A percentile compares a stretch with the other conserved stretches of the same genome.
phyloP scores from a whole-genome alignment of 2,329 filamentous ascomycete species.

The Apiospora pterosperma region DNA sequence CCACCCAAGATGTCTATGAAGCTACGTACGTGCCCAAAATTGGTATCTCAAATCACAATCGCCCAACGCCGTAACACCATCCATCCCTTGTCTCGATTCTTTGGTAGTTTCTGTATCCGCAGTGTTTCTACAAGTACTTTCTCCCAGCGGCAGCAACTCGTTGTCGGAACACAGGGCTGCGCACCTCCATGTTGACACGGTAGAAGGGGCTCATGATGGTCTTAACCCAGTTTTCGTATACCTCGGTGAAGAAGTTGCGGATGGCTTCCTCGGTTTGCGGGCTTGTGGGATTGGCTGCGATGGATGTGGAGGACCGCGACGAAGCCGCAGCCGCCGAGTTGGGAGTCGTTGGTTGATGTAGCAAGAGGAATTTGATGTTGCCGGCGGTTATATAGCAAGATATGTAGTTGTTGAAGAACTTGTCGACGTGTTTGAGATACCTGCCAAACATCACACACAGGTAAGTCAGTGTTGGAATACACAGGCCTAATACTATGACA shows the following conservation, averaged over 20 bases:
- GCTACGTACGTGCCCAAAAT: not conserved
- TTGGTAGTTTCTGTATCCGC: not conserved
- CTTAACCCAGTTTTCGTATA: slow-evolving; percentile 97
- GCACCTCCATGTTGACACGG: slow-evolving; percentile 76
- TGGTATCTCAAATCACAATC: not conserved
- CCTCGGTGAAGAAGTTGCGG: slow-evolving; percentile 88
- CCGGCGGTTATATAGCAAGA: slow-evolving; percentile 91
- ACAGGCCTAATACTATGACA: slow-evolving; percentile 7
- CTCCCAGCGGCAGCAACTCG: slow-evolving; percentile 84
- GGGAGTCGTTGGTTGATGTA: slow-evolving; percentile 71
- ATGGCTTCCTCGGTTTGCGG: slow-evolving; percentile 94
- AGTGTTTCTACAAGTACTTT: slow-evolving; percentile 70
- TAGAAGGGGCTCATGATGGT: slow-evolving; percentile 98
- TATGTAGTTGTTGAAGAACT: slow-evolving; percentile 93
- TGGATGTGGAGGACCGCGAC: slow-evolving; percentile 61
- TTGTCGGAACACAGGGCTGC: slow-evolving; percentile 79
- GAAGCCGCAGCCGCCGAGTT: slow-evolving; percentile 28
- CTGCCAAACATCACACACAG: slow-evolving; percentile 10
- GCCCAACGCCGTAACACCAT: not conserved
- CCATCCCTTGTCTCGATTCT: not conserved
- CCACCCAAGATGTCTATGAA: not conserved
- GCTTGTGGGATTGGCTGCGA: slow-evolving; percentile 79
- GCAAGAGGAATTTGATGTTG: slow-evolving; percentile 90
- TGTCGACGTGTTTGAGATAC: slow-evolving; percentile 96
- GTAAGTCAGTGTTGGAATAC: not conserved